Evolutionary conservation across 2,329 filamentous ascomycete genomes (phyloP).

Genomic region (Trichoderma brevicompactum): DNA sequence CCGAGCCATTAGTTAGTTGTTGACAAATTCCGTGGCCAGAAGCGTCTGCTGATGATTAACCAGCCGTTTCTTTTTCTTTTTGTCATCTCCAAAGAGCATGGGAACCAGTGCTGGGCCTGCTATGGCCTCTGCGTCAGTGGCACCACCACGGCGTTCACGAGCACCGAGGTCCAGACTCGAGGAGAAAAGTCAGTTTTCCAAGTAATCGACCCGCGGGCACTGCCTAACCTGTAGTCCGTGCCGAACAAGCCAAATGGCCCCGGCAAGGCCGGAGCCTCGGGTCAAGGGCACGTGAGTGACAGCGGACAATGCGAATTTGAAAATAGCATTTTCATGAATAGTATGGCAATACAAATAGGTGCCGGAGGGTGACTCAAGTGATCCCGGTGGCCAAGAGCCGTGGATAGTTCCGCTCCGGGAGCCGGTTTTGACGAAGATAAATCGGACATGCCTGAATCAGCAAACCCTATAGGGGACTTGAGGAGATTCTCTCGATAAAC

Average conservation of each 20-base stretch:
- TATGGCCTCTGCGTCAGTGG: constrained; percentile 17
- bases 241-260: neutral
- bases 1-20: constrained; percentile 9
- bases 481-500: neutral
- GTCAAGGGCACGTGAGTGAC: constrained; percentile 3
- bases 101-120: neutral
- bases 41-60: neutral
- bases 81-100: neutral
- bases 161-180: constrained; percentile 9
- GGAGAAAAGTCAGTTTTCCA: neutral
- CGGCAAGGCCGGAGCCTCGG: constrained; percentile 23
- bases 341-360: neutral
- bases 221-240: constrained; percentile 21
- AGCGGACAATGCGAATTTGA: neutral
- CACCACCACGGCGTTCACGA: constrained; percentile 22
- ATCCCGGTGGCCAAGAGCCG: neutral
- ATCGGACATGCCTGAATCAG: neutral
- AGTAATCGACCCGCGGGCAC: neutral
- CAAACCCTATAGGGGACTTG: too few relatives aligned
- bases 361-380: neutral
- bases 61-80: neutral
- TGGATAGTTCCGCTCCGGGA: neutral
- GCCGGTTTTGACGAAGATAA: neutral
- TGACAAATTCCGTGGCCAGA: constrained; percentile 6
- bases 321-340: neutral